Evolutionary conservation across 345 rosid genomes (phyloP), one percentile per base, ranked within the genome.

Genomic region (Pistacia vera): DNA sequence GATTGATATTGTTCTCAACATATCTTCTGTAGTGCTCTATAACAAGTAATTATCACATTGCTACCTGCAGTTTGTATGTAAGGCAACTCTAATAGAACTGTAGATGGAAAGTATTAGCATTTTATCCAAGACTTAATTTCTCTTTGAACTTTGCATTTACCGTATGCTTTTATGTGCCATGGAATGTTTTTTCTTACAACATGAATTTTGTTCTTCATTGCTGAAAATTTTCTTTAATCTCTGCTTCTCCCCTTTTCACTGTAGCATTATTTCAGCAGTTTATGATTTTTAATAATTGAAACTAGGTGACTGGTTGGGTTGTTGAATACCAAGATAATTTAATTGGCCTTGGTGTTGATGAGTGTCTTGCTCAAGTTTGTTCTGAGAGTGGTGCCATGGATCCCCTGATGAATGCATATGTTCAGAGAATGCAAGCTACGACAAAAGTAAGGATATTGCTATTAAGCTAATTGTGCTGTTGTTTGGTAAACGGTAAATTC

Each of bases 311-410:
- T 79, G 95, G 99, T 69, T 96, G 99, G 99, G 98, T 96, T 16
- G 98, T 96, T 82, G 97, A 94, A 77, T 96, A 92, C 86, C 99
- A 97, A 91, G 99, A 97, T 65, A 97, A 86, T 86, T 77, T 94
- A 78, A 88, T 97, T 76, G 99, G 90, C 63, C 99, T 97, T 80
- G 99, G 99, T 74, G 98, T 97, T 87, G 99, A 97, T 81, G 99
- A 97, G 81, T 83, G 97, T 67, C 92, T 97, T 65, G 99, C 99
- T 73, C 98, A 97, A 92, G 98, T 97, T 81, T 94, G 98, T 85
- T 97, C 99, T 3, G 99, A 97, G 83, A 94, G 99, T 86, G 99
- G 99, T 77, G 88, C 99, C 68, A 89, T 91, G 97, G 99, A 97
- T 85, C 99, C 99, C 77, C 87, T 97, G 74, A 97, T 97, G 99